Evolutionary conservation across 352 stramenopile species (phyloP), one percentile per base, ranked within the genome.

Genomic region (Pythium aquatile): DNA sequence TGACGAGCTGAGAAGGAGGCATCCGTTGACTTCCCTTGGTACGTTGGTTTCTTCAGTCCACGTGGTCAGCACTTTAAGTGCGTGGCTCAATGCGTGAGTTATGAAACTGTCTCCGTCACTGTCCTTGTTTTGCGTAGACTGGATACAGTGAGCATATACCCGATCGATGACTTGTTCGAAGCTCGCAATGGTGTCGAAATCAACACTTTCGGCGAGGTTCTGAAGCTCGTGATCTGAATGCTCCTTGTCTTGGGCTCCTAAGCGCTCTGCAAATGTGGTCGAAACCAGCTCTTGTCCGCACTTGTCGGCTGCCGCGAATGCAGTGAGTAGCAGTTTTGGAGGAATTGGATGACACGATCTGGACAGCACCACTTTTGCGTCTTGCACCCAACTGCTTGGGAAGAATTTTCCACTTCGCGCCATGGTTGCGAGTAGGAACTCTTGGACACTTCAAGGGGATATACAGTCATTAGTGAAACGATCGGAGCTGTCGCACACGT

Each of bases 341-440:
- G 39, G 33, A 20, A 69, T 20, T 24, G 17, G 39, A 9, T 35
- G 17, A 24, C 39, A 11, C 30, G 48, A 32, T 47, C 17, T 52
- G n/a, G 56, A 10, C 10, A 69, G 28, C 10, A 69, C 16, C n/a
- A 11, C n/a, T 24, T 40, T 35, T 2, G 56, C 29, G 13, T 70
- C 64, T 54, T 63, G 56, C 11, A 55, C 55, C 64, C 64, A 70
- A 35, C 64, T 70, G 33, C 20, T 52, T 7, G 64, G 64, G 40
- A 66, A 66, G 8, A 48, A 16, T 7, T 42, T 59, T 16, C 44
- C 30, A 28, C 13, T 47, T 56, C 32, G 28, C 14, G 51, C 30
- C 49, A 70, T 65, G 8, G 37, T 14, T 5, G n/a, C 39, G 13
- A 70, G 40, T 1, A 62, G 13, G 24, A 47, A 53, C 28, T 61